These are phyloP conservation scores for Rhododendron mucronatum DNA, from an alignment of 148 eudicot species.

Conservation along the genomic window DNA sequence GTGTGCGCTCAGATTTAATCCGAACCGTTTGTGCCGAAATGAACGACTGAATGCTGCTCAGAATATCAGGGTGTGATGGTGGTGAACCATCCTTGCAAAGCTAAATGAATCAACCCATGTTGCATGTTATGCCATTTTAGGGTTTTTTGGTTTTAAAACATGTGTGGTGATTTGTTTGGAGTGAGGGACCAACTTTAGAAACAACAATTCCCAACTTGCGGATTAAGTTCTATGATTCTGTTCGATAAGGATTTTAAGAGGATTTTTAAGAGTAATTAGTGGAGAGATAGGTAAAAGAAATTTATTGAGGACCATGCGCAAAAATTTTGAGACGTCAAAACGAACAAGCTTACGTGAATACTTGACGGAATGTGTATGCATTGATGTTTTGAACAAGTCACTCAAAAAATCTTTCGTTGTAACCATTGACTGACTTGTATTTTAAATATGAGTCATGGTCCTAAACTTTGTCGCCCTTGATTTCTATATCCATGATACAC, in stretches of 20 bases:
- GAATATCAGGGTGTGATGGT: neutral
- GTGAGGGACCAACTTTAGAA: neutral
- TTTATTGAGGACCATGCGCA: no score
- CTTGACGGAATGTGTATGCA: neutral
- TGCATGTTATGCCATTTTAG: neutral
- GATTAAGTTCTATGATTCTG: neutral
- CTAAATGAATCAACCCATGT: neutral
- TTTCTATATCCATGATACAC: neutral
- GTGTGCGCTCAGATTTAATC: no score
- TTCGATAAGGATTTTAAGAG: no score
- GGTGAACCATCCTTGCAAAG: neutral
- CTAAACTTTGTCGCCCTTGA: neutral
- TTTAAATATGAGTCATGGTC: neutral
- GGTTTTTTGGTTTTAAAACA: neutral
- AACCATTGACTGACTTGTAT: neutral
- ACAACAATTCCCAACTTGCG: neutral
- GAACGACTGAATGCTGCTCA: no score
- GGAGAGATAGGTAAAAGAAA: no score
- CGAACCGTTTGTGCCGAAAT: no score
- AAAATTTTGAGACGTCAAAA: no score
- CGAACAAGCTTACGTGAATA: neutral
- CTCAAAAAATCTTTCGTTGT: neutral
- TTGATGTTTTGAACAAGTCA: neutral
- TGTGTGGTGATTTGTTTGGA: neutral
- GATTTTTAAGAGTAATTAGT: no score